Evolutionary conservation across 2,329 filamentous ascomycete species (phyloP), one percentile per base, ranked within the genome.

Genomic region (Apiospora koreana): DNA sequence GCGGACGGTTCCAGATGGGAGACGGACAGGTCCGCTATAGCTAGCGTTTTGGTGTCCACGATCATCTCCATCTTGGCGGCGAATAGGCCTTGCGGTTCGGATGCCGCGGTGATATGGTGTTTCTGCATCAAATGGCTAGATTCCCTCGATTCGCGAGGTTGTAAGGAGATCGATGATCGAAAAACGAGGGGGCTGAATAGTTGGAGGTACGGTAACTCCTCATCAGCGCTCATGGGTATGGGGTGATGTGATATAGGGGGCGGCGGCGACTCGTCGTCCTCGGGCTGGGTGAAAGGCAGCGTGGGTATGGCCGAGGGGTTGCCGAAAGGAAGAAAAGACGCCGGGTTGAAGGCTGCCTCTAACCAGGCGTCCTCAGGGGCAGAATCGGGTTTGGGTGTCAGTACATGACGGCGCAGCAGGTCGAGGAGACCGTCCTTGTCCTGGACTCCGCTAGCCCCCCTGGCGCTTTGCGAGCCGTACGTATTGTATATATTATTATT

Each of bases 101-200:
- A 80, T n/a, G 81, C 76, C 45, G 89, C 83, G 0, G 84, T 86
- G 45, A 93, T 89, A 4, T 81, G 78, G 74, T 92, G 89, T 2
- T 83, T 83, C 70, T 91, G 89, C 42, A 86, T 77, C 0, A 86
- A 71, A 0, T 83, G 80, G 8, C 73, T 65, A 6, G 77, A 70
- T 16, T 74, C 71, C 1, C 75, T 71, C 8, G 78, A 58, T 0
- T 70, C 69, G 38, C 73, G 75, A 0, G 86, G 84, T 2, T 88
- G 75, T 0, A 87, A 79, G 0, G 83, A 80, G 18, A 89, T 82
- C 0, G 81, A 85, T 0, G 89, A 91, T 0, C 85, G 84, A 70
- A 93, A 90, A 0, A 83, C 83, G 18, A 96, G 85, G 0, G 92
- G 89, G 0, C 89, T 92, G 75, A 96, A 94, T 10, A 92, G 85